phyloP scores from a whole-genome alignment of 148 eudicot genomes.

The Rhododendron mucronatum region DNA sequence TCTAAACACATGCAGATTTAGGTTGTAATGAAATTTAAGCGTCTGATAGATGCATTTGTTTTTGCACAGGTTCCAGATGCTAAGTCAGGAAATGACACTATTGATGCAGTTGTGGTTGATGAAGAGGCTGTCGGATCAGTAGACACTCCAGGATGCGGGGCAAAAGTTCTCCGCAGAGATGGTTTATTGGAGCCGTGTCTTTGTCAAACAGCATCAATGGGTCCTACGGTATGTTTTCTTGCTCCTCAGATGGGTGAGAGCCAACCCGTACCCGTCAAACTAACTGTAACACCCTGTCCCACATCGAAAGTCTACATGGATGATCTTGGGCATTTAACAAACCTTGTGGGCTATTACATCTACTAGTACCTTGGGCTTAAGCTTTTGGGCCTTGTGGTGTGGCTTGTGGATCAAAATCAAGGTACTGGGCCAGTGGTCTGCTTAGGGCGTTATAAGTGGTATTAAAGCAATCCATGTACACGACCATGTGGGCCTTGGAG shows the following conservation, averaged over 20 bases:
- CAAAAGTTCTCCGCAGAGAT: constrained; percentile 40
- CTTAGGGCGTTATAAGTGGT: too few relatives aligned
- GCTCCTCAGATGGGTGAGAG: background rate
- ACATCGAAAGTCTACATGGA: too few relatives aligned
- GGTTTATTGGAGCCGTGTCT: constrained; percentile 34
- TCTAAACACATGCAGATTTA: background rate
- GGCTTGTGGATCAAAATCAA: too few relatives aligned
- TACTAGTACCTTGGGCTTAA: too few relatives aligned
- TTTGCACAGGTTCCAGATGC: constrained; percentile 37
- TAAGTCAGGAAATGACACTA: constrained; percentile 18
- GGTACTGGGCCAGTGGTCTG: too few relatives aligned
- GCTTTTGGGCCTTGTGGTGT: too few relatives aligned
- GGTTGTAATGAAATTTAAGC: background rate
- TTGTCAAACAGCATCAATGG: constrained; percentile 24
- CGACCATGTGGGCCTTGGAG: too few relatives aligned
- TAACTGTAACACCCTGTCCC: too few relatives aligned
- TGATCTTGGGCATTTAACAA: too few relatives aligned
- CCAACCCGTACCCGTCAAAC: background rate
- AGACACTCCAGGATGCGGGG: constrained; percentile 40
- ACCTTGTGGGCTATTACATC: too few relatives aligned
- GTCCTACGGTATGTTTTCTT: constrained; percentile 29
- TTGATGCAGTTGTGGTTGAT: constrained; percentile 42
- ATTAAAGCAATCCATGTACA: too few relatives aligned
- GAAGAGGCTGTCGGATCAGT: constrained; percentile 47
- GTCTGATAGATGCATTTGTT: constrained; percentile 4